Evolutionary conservation across 2,329 filamentous ascomycete species (phyloP), one percentile per base, ranked within the genome.

Genomic region (Pestalotiopsis sp.): DNA sequence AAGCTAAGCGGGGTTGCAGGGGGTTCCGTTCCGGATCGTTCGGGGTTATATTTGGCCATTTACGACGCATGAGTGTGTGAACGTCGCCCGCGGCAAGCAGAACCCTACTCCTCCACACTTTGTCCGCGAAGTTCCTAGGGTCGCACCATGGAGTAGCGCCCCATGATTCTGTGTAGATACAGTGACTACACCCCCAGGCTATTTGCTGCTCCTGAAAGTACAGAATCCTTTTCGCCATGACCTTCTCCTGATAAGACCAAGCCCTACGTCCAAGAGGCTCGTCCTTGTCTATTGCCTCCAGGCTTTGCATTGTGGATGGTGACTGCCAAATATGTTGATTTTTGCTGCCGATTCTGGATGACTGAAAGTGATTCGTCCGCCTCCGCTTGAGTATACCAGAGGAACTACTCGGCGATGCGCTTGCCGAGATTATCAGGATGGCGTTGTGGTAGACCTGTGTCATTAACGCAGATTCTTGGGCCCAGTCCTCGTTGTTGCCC

Each of bases 401-500:
- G 45, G 14, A 52, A n/a, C 45, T 52, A n/a, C 20, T n/a, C 1
- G 45, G 6, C 14, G 45, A 17, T 52, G 45, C 17, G 11, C 14
- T 52, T 17, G 45, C n/a, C 45, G 45, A 6, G 45, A 52, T 52
- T 5, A 52, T 52, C 3, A 52, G 45, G 20, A n/a, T 52, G 17
- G 45, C 45, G 17, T 52, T 52, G 7, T 52, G 45, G 9, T 52
- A 52, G 14, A 52, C 45, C 45, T 52, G 45, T 20, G 45, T 52
- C 17, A 52, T 52, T 2, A 9, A 17, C 45, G 45, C 45, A 52
- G 45, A 52, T 52, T 52, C 45, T 52, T n/a, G n/a, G 45, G 45
- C 45, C 70, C 68, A 71, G n/a, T 71, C 70, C 2, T 31, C 45
- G 17, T 13, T 27, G 61, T 70, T 64, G 14, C 67, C 63, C 23